Base-by-base conservation (phyloP, 164 flowering plant genomes). In the Brasenia schreberi region DNA sequence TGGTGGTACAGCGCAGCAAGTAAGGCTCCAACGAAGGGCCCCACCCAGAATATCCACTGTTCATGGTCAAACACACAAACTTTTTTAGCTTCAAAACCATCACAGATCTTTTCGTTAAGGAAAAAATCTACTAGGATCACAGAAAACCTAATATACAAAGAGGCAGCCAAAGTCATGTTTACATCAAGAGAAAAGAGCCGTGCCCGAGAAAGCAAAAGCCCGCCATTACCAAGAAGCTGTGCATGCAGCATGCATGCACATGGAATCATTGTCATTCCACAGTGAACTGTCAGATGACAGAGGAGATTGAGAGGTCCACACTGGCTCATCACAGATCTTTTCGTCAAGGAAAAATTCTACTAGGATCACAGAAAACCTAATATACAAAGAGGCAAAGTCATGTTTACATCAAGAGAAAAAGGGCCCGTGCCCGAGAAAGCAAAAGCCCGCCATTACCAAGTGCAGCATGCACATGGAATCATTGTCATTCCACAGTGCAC, bases 31-130 rank as follows among this genome's bases (percentile, higher is more conserved):
- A 81, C 73, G 84, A 84, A 82, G 7, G 87, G 87, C 63, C 87
- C 87, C 4, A 84, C 82, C 87, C 87, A 84, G 82, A 84, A 84
- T 27, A 84, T 67, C 87, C 85, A 81, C 84, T 80, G 79, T 11
- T 56, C 17, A 18, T 3, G 18, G 60, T 12, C 16, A 58, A 14
- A 58, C 60, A 58, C 60, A 58, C 16, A 58, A 2, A 58, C 5
- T 12, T 12, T 58, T 58, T 58, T 58, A 58, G 60, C 39, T 4
- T 33, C 39, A 33, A 33, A 33, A 33, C 39, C 4, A 33, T 33
- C 39, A 33, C 39, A 33, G 39, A 33, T 33, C 39, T 33, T 33
- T 33, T 1, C 39, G 1, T 12, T 11, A n/a, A 56, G 60, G 60
- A 18, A 58, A 18, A 12, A 12, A 2, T 18, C 18, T 18, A 58